Evolutionary conservation across 2,329 filamentous ascomycete genomes (phyloP).

Genomic region (Phoma sp.): DNA sequence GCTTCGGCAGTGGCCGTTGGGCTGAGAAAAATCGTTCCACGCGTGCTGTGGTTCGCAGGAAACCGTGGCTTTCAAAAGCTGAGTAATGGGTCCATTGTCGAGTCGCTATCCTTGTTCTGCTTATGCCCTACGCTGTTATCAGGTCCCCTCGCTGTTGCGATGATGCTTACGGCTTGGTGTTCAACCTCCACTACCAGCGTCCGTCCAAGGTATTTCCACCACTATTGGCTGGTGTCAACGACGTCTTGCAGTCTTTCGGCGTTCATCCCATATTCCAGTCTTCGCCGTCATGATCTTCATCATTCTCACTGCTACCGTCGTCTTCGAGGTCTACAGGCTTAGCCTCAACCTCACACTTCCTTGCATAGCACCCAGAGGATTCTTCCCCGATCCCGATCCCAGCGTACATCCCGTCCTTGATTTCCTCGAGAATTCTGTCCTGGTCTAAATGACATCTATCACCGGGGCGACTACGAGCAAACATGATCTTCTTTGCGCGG

Average conservation of each 20-base stretch:
- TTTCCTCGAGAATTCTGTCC: conserved; percentile 34
- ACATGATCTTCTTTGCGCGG: conserved; percentile 33
- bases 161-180: background rate
- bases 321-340: conserved; percentile 34
- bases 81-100: no score
- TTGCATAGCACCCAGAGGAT: conserved; percentile 24
- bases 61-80: no score
- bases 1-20: no score
- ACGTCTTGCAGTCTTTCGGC: no score
- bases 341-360: conserved; percentile 32
- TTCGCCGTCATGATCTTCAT: conserved; percentile 17
- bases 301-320: conserved; percentile 25
- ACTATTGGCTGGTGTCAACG: background rate
- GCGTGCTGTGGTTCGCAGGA: no score
- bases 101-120: no score
- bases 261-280: conserved; percentile 15
- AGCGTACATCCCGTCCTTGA: conserved; percentile 27
- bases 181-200: no score
- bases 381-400: conserved; percentile 29
- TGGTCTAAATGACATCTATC: conserved; percentile 25
- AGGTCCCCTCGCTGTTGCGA: background rate
- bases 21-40: no score
- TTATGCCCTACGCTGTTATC: background rate
- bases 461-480: conserved; percentile 13
- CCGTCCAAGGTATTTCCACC: background rate